Evolutionary conservation across 2,329 filamentous ascomycete species (phyloP).

Genomic region (Trichoderma sp.): DNA sequence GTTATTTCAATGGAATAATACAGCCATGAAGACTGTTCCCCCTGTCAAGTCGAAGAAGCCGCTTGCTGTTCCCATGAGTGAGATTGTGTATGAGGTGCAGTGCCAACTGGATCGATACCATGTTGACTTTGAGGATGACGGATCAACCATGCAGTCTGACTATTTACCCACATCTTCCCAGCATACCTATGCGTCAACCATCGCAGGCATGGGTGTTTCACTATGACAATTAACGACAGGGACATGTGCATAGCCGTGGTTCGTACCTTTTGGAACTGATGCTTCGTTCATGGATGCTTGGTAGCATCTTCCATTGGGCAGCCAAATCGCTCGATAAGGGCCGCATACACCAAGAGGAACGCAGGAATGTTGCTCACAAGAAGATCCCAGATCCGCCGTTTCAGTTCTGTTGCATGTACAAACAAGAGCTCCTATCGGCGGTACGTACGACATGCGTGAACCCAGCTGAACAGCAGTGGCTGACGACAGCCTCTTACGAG

Average conservation of each 20-base stretch:
- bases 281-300: background rate
- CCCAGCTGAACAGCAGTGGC: background rate
- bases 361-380: background rate
- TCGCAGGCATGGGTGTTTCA: background rate
- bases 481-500: background rate
- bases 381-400: background rate
- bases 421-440: too few species aligned
- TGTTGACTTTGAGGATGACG: background rate
- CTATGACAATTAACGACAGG: background rate
- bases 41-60: slow-evolving; percentile 29
- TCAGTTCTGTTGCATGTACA: background rate
- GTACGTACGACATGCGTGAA: background rate
- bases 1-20: slow-evolving; percentile 42
- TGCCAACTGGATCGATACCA: too few species aligned
- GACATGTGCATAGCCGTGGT: background rate
- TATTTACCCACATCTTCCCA: background rate
- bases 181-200: too few species aligned
- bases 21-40: slow-evolving; percentile 42
- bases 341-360: background rate
- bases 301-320: background rate
- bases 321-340: background rate
- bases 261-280: background rate
- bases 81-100: background rate
- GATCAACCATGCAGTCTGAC: background rate
- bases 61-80: background rate